Percentiles rank a stretch among this genome's conserved stretches.
Conservation (phyloP, 2,329 filamentous ascomycete species). For the Talaromyces atroroseus region DNA sequence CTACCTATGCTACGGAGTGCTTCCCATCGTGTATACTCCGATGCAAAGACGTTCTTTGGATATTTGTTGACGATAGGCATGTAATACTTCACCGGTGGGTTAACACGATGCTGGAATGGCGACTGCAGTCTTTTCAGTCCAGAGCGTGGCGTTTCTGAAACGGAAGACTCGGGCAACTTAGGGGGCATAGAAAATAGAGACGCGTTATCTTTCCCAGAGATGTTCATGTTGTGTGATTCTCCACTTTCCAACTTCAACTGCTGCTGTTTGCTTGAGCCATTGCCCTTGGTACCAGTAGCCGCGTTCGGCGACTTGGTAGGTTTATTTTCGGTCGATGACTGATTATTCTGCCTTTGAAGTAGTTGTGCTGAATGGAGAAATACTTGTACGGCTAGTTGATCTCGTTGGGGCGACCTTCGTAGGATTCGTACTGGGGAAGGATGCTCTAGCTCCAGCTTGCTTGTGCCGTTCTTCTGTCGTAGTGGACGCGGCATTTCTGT, state of each 20-base stretch:
- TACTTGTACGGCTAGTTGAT: neutral
- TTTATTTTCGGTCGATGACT: neutral
- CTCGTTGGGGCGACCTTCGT: neutral
- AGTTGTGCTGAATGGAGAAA: neutral
- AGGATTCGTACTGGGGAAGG: neutral
- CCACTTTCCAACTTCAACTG: neutral
- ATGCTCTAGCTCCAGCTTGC: neutral
- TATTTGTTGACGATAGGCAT: conserved; percentile 11
- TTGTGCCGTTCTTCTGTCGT: neutral
- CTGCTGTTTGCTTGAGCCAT: neutral
- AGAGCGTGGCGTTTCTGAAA: neutral
- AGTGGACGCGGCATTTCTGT: neutral
- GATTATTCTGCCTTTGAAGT: neutral
- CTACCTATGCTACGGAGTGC: conserved; percentile 1
- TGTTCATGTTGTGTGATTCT: neutral
- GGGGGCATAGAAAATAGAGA: neutral
- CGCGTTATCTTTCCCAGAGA: neutral
- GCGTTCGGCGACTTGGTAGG: neutral
- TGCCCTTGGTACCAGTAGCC: neutral
- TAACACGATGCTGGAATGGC: neutral
- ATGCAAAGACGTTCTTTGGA: conserved; percentile 5
- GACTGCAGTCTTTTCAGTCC: conserved; percentile 2
- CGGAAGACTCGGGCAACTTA: neutral
- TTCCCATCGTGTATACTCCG: neutral
- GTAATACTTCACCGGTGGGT: neutral